Conservation (phyloP, 352 stramenopile species). For the Phytophthora brassicae region DNA sequence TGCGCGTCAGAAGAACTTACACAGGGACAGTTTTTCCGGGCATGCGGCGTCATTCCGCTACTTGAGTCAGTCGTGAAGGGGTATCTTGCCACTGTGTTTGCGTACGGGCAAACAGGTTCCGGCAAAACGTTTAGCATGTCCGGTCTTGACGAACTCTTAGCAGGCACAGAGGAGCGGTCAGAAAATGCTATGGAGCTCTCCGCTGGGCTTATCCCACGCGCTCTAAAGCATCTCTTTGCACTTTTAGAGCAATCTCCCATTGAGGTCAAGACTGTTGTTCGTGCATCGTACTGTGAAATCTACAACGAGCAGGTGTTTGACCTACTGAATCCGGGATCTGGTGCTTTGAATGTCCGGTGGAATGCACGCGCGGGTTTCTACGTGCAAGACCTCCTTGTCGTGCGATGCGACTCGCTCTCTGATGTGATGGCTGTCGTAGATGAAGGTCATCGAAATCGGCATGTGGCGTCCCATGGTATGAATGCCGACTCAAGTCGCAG, state of each 20-base stretch:
- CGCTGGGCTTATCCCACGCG: slow-evolving; percentile 69
- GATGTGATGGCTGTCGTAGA: slow-evolving; percentile 76
- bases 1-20: slow-evolving; percentile 65
- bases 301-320: slow-evolving; percentile 88
- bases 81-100: slow-evolving; percentile 71
- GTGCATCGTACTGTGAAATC: slow-evolving; percentile 80
- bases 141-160: slow-evolving; percentile 65
- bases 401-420: slow-evolving; percentile 72
- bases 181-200: slow-evolving; percentile 36
- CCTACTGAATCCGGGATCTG: slow-evolving; percentile 65
- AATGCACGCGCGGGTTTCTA: slow-evolving; percentile 77
- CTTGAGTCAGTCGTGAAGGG: slow-evolving; percentile 71
- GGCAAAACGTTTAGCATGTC: slow-evolving; percentile 84
- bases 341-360: slow-evolving; percentile 69
- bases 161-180: slow-evolving; percentile 2
- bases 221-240: slow-evolving; percentile 70
- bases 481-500: slow-evolving; percentile 83
- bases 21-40: slow-evolving; percentile 65
- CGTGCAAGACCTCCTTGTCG: slow-evolving; percentile 74
- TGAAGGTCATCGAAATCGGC: slow-evolving; percentile 71
- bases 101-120: slow-evolving; percentile 68
- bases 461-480: slow-evolving; percentile 69
- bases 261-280: slow-evolving; percentile 62
- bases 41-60: slow-evolving; percentile 55
- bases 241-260: slow-evolving; percentile 46